Evolutionary conservation across 768 basidiomycete genomes (phyloP), one percentile per base, ranked within the genome.

Genomic region (Cystofilobasidium bisporidii): DNA sequence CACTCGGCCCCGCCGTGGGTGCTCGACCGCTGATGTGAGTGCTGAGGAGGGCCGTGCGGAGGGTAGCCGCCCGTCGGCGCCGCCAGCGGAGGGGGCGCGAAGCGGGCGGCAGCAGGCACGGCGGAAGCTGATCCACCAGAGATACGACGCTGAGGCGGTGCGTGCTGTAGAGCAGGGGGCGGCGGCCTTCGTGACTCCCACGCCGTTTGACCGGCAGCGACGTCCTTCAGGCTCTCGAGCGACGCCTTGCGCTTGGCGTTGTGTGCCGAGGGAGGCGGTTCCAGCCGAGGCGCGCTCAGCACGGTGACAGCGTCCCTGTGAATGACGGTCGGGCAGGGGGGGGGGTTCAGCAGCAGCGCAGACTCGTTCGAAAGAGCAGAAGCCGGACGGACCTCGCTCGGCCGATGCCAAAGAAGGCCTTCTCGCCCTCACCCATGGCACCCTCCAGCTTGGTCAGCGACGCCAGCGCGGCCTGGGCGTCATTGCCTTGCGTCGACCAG

Each of bases 301-400:
- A 68, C 67, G 14, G 67, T 56, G 45, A 68, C 61, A 8, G 67
- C 67, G 40, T 68, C 67, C 43, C 67, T 67, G n/a, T n/a, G n/a
- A n/a, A n/a, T n/a, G 61, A 22, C 3, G 43, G 18, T 43, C 14
- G 10, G 18, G 43, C 43, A 22, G 14, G 20, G 17, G 40, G 40
- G 17, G 17, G 9, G 40, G 40, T 9, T 41, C 40, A 41, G 40
- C 40, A 41, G 9, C 10, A 9, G 40, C 40, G 9, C 40, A 41
- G 9, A 24, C 28, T 41, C 5, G 22, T 28, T 22, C 18, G 28
- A 20, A 22, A 22, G n/a, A 14, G 41, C 18, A 41, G 36, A 61
- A 28, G 15, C 18, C 18, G 22, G 38, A 43, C 32, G 11, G 18
- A 67, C 66, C 66, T 63, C 3, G 67, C 67, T n/a, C 67, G 67